Evolutionary conservation across 768 basidiomycete species (phyloP), one percentile per base, ranked within the genome.

Genomic region (Amyloporia xantha): DNA sequence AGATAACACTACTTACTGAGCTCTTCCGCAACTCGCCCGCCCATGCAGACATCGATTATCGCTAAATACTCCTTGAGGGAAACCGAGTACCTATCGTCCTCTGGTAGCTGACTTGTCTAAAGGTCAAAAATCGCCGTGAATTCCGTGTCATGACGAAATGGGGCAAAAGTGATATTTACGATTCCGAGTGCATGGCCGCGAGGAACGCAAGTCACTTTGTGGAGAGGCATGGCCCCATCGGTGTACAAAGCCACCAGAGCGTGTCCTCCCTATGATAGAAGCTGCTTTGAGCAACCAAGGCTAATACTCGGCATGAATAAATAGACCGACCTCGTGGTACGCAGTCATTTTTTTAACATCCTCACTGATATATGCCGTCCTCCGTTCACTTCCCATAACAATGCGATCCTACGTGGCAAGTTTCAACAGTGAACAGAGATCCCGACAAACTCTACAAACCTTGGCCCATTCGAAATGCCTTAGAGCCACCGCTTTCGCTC

Each of bases 391-490:
- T 37, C 96, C 96, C 93, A 99, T 94, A 53, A 96, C 70, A 52
- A 98, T 97, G 49, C 91, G 86, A 66, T 95, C 91, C 87, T 84
- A 56, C 3, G 6, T 21, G 39, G n/a, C 25, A 3, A 47, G 12
- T 39, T 10, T 45, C 19, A 47, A 23, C 28, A 19, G n/a, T 23
- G 23, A 30, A 3, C 44, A 24, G 27, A n/a, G n/a, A n/a, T n/a
- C 11, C 19, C 9, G 35, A 13, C 10, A 15, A 24, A 17, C 26
- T 12, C n/a, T 23, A 48, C 60, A 44, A 51, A 88, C 91, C 75
- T 91, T 96, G 11, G 96, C 96, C 96, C 96, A 99, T 71, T 98
- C 95, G 63, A 98, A 89, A 64, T 99, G 93, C 54, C 75, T 81
- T 51, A 88, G 65, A 20, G 67, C 68, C 5, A 99, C 92, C 52